Evolutionary conservation across 148 eudicot species (phyloP), one percentile per base, ranked within the genome.

Genomic region (Fagopyrum tataricum): DNA sequence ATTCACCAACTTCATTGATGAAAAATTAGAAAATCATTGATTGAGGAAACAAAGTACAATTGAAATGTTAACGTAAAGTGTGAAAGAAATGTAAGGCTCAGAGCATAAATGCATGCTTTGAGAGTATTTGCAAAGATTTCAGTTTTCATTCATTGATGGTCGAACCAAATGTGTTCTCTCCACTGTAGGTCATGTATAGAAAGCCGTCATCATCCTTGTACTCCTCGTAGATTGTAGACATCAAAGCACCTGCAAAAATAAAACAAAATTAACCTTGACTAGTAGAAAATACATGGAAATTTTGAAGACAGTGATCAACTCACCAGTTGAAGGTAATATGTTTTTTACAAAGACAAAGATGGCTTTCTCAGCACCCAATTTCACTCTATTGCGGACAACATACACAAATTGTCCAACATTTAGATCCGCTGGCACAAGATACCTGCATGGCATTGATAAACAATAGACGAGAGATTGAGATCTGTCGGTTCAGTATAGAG

Each of bases 131-230:
- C 59, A 53, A 20, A 18, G 59, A n/a, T 53, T 53, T n/a, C n/a
- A n/a, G n/a, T n/a, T n/a, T n/a, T n/a, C n/a, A n/a, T 44, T 44
- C 48, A 1, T 6, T 44, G 48, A 44, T 12, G 7, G 48, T 12
- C 48, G 48, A 44, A 21, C 92, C 92, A 72, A 88, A 88, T 44
- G 88, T 87, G 79, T 88, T 88, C 77, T 88, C 91, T 26, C 91
- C 91, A 41, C 89, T 88, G 81, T 86, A 88, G 20, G 84, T 85
- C 77, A 88, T 79, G 73, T 88, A 88, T 11, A 89, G 85, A 77
- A 88, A 88, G 17, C 92, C 92, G 67, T 86, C 92, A 72, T 86
- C 90, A 42, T 86, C 88, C 79, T 86, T 89, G 49, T 89, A 74
- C 7, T 89, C 93, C 69, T 89, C 88, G 18, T 86, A 86, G 42